Evolutionary conservation across 106 monocot genomes (phyloP).

Genomic region (Alisma plantagoaquatica): DNA sequence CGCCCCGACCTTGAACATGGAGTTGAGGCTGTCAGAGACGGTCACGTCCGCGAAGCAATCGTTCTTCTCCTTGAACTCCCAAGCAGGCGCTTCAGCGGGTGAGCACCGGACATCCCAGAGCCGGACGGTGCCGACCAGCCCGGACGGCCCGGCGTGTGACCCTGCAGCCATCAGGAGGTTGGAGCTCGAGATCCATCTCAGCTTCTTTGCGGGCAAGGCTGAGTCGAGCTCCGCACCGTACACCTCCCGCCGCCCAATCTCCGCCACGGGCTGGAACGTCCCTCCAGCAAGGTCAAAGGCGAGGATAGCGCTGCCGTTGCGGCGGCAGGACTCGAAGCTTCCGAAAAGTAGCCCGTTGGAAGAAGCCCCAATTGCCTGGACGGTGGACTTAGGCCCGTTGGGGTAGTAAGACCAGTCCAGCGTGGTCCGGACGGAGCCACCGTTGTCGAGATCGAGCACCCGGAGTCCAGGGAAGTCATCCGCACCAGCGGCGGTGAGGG

Average conservation of each 20-base stretch:
- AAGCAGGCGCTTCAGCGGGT: constrained; percentile 9
- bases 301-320: constrained; percentile 48
- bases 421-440: constrained; percentile 11
- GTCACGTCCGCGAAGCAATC: constrained; percentile 73
- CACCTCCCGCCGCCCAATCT: constrained; percentile 46
- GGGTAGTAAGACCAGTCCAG: constrained; percentile 32
- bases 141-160: constrained; percentile 57
- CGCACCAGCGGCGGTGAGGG: constrained; percentile 35
- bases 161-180: constrained; percentile 56
- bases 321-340: constrained; percentile 56
- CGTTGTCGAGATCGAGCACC: constrained; percentile 18
- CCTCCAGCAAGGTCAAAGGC: constrained; percentile 35
- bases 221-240: constrained; percentile 58
- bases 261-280: constrained; percentile 21
- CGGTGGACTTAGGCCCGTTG: constrained; percentile 14
- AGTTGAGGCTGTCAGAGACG: constrained; percentile 26
- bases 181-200: constrained; percentile 34
- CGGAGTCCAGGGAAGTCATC: constrained; percentile 52
- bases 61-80: constrained; percentile 36
- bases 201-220: constrained; percentile 51
- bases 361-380: constrained; percentile 26
- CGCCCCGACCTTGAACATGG: constrained; percentile 60
- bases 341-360: constrained; percentile 37
- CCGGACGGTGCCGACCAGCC: constrained; percentile 34
- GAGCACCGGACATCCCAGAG: constrained; percentile 52